These are phyloP conservation scores for Metschnikowia colocasiae DNA, from an alignment of 805 yeast genomes.

Conservation along the genomic window DNA sequence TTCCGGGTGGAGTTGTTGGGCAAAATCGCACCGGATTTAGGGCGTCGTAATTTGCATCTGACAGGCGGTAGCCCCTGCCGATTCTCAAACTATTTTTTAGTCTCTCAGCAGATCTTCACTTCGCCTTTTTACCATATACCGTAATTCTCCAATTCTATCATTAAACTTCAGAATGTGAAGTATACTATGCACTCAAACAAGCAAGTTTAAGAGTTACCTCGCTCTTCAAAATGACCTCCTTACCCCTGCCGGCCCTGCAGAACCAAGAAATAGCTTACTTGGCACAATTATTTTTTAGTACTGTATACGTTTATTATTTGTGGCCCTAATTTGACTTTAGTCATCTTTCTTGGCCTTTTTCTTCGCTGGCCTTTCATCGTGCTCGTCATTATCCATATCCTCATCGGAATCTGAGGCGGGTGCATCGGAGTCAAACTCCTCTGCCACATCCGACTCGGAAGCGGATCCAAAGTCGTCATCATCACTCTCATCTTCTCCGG, in stretches of 20 bases:
- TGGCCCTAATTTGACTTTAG: not conserved
- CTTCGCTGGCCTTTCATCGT: constrained; percentile 30
- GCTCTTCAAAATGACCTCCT: not conserved
- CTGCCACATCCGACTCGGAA: constrained; percentile 70
- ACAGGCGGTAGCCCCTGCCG: not conserved
- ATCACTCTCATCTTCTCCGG: constrained; percentile 71
- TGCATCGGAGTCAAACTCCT: constrained; percentile 76
- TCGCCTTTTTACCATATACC: not conserved
- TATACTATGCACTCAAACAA: not conserved
- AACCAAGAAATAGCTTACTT: not conserved
- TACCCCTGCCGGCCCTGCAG: not conserved
- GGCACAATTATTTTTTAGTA: not conserved
- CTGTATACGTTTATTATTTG: not conserved
- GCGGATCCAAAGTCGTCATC: constrained; percentile 82
- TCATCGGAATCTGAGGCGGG: constrained; percentile 28
- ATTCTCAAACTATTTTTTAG: not conserved
- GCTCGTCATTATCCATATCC: constrained; percentile 19
- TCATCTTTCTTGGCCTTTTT: constrained; percentile 25
- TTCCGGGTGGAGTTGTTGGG: not conserved
- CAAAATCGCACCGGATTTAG: not conserved
- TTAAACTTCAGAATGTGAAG: not conserved
- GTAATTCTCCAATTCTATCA: not conserved
- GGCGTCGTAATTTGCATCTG: not conserved
- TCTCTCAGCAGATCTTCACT: not conserved
- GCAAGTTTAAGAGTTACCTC: not conserved